Conservation (phyloP, 495 filamentous ascomycete species). For the Penicillium angulare region DNA sequence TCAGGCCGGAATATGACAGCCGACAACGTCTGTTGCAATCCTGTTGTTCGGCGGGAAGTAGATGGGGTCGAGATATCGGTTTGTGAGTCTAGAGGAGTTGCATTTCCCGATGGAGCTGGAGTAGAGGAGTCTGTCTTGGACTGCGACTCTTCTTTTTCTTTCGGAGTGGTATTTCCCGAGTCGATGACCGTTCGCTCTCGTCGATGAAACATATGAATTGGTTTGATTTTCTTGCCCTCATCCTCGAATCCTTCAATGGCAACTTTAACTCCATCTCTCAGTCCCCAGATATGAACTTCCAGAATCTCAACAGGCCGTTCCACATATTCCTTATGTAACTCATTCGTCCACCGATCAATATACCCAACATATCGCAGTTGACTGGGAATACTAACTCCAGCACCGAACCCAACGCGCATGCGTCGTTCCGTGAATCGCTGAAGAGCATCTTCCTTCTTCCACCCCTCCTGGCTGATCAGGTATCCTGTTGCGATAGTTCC, state of each 20-base stretch:
- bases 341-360: conserved; percentile 79
- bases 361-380: conserved; percentile 89
- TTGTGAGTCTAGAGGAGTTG: conserved; percentile 15
- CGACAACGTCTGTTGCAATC: conserved; percentile 18
- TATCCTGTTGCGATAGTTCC: conserved; percentile 88
- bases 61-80: conserved; percentile 14
- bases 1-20: conserved; percentile 78
- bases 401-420: conserved; percentile 85
- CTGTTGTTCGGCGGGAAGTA: conserved; percentile 2
- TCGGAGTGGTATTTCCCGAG: conserved; percentile 24
- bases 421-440: conserved; percentile 79
- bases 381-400: conserved; percentile 89
- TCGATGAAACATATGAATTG: conserved; percentile 75
- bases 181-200: conserved; percentile 73
- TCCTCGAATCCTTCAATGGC: conserved; percentile 82
- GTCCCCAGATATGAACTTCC: conserved; percentile 87
- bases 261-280: conserved; percentile 85
- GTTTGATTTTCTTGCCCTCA: conserved; percentile 80
- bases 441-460: conserved; percentile 76
- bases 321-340: conserved; percentile 71
- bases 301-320: conserved; percentile 81
- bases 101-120: conserved; percentile 5
- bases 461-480: conserved; percentile 85
- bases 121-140: neutral
- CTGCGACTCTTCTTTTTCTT: conserved; percentile 2